phyloP scores from a whole-genome alignment of 2,329 filamentous ascomycete species.

The Pyrenophora tritici-repentis region DNA sequence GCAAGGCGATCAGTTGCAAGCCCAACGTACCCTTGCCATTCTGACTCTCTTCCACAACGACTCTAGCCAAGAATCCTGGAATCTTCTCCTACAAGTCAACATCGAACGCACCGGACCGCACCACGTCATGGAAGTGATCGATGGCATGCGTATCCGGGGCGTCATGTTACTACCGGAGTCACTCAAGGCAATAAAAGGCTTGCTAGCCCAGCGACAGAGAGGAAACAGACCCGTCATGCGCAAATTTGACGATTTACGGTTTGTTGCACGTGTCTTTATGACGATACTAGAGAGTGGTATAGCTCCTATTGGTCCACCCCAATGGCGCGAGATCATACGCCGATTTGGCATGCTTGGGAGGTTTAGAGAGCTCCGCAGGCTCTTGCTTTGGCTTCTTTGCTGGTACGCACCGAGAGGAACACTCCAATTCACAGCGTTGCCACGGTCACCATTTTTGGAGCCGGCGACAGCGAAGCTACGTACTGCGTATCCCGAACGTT shows the following conservation, averaged over 20 bases:
- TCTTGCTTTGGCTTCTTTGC: slow-evolving; percentile 58
- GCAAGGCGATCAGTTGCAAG: slow-evolving; percentile 56
- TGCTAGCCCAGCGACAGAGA: slow-evolving; percentile 48
- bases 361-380: slow-evolving; percentile 57
- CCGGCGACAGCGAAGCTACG: slow-evolving; percentile 26
- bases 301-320: slow-evolving; percentile 46
- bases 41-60: slow-evolving; percentile 53
- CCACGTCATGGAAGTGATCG: slow-evolving; percentile 44
- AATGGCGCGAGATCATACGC: slow-evolving; percentile 64
- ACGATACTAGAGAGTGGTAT: slow-evolving; percentile 53
- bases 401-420: slow-evolving; percentile 42
- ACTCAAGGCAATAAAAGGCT: slow-evolving; percentile 46
- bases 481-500: slow-evolving; percentile 14
- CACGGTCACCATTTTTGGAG: slow-evolving; percentile 29
- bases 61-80: slow-evolving; percentile 50
- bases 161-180: slow-evolving; percentile 52
- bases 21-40: slow-evolving; percentile 61
- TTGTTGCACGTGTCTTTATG: slow-evolving; percentile 56
- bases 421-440: slow-evolving; percentile 24
- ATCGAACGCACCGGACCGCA: slow-evolving; percentile 32
- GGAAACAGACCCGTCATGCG: slow-evolving; percentile 43
- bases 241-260: slow-evolving; percentile 47
- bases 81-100: slow-evolving; percentile 54
- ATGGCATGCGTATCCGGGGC: slow-evolving; percentile 56
- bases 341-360: slow-evolving; percentile 62